Conservation (phyloP, 2,329 filamentous ascomycete genomes). For the Aplosporella prunicola region DNA sequence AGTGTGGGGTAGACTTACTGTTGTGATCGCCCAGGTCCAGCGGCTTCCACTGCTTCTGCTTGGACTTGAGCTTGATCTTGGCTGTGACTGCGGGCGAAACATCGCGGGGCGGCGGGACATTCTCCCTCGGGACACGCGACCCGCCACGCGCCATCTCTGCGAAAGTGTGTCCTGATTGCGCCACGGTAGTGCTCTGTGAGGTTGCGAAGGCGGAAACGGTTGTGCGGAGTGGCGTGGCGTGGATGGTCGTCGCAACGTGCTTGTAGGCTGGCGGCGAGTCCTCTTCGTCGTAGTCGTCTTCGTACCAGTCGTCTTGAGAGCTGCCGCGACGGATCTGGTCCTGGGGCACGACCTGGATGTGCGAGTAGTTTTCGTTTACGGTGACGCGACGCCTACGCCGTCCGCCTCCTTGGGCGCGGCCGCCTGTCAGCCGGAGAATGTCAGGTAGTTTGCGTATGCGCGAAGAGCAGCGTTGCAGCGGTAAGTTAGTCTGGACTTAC, state of each 20-base stretch:
- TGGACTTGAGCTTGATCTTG: slow-evolving; percentile 18
- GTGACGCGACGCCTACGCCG: too few relatives aligned
- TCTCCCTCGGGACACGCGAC: slow-evolving; percentile 10
- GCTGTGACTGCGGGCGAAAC: slow-evolving; percentile 13
- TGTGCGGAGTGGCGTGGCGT: slow-evolving; percentile 5
- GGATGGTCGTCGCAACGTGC: slow-evolving; percentile 4
- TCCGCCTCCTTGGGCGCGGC: too few relatives aligned
- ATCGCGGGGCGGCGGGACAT: slow-evolving; percentile 10
- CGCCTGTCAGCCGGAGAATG: too few relatives aligned
- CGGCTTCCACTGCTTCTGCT: slow-evolving; percentile 18
- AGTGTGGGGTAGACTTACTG: too few relatives aligned
- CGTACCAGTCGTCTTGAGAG: background rate
- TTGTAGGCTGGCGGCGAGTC: slow-evolving; percentile 2
- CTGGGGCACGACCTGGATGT: slow-evolving; percentile 18
- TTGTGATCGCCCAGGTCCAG: slow-evolving; percentile 16
- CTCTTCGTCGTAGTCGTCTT: slow-evolving; percentile 6
- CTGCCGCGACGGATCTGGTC: slow-evolving; percentile 7
- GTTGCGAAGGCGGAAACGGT: background rate
- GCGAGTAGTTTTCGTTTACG: slow-evolving; percentile 12
- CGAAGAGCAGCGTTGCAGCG: too few relatives aligned
- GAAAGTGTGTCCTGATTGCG: slow-evolving; percentile 15
- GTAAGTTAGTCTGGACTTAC: too few relatives aligned
- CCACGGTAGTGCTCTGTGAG: slow-evolving; percentile 6
- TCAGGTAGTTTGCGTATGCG: too few relatives aligned
- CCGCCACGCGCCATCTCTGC: slow-evolving; percentile 23